Evolutionary conservation across 495 filamentous ascomycete species (phyloP), one percentile per base, ranked within the genome.

Genomic region (Aspergillus bridgeri): DNA sequence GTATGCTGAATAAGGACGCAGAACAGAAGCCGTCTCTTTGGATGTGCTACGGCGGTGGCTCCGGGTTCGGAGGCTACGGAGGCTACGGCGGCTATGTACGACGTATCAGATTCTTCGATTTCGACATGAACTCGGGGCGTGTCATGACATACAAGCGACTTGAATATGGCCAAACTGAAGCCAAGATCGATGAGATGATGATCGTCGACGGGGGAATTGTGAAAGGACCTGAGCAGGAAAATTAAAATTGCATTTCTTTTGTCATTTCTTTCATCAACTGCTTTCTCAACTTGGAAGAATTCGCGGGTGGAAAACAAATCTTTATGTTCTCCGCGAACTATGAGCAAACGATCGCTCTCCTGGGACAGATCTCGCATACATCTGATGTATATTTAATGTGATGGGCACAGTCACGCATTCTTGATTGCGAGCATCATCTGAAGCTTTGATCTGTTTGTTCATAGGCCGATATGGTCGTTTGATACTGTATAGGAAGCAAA

Each of bases 21-120:
- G 66, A 70, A 23, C 58, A 72, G 0, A 85, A 85, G 54, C 85
- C 86, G 1, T 86, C 86, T 17, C 77, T 97, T n/a, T 98, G 94
- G 94, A 96, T 98, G 92, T 98, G 94, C 74, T 96, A 98, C 73
- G 94, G 83, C 5, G 94, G 95, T 46, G 94, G 86, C 17, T 77
- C 79, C 33, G 94, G 94, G 0, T 92, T 97, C 66, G 94, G 95
- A 43, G 94, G 94, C 1, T 98, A 98, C 69, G 95, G 89, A 27
- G 92, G 92, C 8, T 97, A 94, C 58, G 84, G 83, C 23, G 89
- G 86, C 11, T 98, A 89, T 69, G 83, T 91, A 60, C 86, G 94
- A 23, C 84, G 90, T 54, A 81, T 96, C 29, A 81, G 94, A 38
- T 80, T 98, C 62, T 98, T 90, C 65, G 94, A 98, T 60, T 87